These are phyloP conservation scores for Microthyrium microscopicum DNA, from an alignment of 2,329 filamentous ascomycete genomes.

Conservation along the genomic window DNA sequence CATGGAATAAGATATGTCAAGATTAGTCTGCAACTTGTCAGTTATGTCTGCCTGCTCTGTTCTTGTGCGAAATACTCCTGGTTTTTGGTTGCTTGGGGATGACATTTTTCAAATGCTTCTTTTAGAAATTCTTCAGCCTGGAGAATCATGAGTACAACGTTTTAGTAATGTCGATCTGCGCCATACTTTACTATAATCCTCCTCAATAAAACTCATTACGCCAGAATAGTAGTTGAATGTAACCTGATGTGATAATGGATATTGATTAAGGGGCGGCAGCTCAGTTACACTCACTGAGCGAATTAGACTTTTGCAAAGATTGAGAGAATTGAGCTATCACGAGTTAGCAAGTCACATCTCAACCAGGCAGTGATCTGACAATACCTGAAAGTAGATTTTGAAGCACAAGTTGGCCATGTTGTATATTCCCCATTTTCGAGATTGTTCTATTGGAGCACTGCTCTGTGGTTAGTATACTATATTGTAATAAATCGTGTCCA, in stretches of 20 bases:
- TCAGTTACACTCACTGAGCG: slow-evolving; percentile 65
- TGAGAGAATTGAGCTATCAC: slow-evolving; percentile 57
- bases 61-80: slow-evolving; percentile 43
- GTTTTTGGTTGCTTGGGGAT: slow-evolving; percentile 55
- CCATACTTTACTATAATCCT: slow-evolving; percentile 68
- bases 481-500: slow-evolving; percentile 9
- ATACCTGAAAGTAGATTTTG: slow-evolving; percentile 87
- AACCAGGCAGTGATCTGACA: neutral
- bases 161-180: neutral
- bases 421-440: slow-evolving; percentile 96
- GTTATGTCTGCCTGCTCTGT: slow-evolving; percentile 8
- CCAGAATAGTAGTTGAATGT: slow-evolving; percentile 96
- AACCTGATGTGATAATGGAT: slow-evolving; percentile 79
- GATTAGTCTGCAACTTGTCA: slow-evolving; percentile 46
- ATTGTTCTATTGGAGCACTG: slow-evolving; percentile 70
- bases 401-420: slow-evolving; percentile 88
- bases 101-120: slow-evolving; percentile 68
- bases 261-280: slow-evolving; percentile 62
- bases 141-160: slow-evolving; percentile 1
- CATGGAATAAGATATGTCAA: slow-evolving; percentile 91
- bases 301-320: slow-evolving; percentile 78
- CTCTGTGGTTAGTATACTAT: slow-evolving; percentile 6
- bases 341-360: slow-evolving; percentile 1
- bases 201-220: slow-evolving; percentile 83
- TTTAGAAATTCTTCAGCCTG: slow-evolving; percentile 67